These are phyloP conservation scores for Pecoramyces ruminantium DNA, from an alignment of 192 early-diverging fungal species.

Conservation along the genomic window DNA sequence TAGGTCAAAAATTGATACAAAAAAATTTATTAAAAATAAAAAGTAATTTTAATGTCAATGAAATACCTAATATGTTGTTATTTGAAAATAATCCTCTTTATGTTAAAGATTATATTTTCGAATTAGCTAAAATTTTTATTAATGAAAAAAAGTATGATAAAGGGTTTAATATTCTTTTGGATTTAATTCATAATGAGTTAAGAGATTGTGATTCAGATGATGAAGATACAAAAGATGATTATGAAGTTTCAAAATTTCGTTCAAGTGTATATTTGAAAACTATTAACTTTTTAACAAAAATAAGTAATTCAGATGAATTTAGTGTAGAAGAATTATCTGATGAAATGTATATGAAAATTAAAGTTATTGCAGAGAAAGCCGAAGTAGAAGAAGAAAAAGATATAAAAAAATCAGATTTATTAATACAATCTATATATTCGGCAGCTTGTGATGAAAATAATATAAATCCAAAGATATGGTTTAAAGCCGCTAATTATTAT, in stretches of 20 bases:
- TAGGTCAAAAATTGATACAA: neutral
- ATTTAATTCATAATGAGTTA: neutral
- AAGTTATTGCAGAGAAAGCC: neutral
- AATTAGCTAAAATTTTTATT: neutral
- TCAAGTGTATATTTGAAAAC: neutral
- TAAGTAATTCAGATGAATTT: neutral
- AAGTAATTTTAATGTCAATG: neutral
- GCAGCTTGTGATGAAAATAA: neutral
- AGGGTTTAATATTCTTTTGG: neutral
- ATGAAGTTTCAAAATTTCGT: neutral
- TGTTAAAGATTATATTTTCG: neutral
- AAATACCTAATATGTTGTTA: neutral
- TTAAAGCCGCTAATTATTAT: neutral
- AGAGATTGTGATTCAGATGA: neutral
- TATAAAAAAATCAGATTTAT: neutral
- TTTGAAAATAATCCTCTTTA: neutral
- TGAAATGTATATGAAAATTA: neutral
- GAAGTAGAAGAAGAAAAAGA: neutral
- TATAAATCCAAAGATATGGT: neutral
- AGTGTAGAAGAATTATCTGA: neutral
- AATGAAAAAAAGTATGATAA: neutral
- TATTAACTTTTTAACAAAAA: neutral
- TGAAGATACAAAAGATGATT: neutral
- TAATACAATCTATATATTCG: neutral
- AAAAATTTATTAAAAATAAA: neutral